Percentiles rank a stretch among this genome's conserved stretches.
phyloP scores from a whole-genome alignment of 495 filamentous ascomycete species.

The Aspergillus ellipticus region DNA sequence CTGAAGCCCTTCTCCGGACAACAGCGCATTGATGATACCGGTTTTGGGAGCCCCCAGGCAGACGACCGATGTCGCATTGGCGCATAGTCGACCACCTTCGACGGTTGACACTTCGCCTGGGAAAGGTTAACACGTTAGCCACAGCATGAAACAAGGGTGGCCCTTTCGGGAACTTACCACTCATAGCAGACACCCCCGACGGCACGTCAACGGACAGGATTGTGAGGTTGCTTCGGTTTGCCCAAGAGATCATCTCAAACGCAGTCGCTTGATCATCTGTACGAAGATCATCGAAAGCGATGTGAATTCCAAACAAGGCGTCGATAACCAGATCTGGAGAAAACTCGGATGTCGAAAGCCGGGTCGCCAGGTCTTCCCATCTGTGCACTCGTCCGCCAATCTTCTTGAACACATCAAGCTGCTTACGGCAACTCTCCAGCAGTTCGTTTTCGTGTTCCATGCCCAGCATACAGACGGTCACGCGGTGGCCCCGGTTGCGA shows the following conservation, averaged over 20 bases:
- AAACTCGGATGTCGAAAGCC: slow-evolving; percentile 55
- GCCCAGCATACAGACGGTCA: slow-evolving; percentile 80
- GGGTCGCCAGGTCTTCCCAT: slow-evolving; percentile 47
- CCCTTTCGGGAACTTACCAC: slow-evolving; percentile 50
- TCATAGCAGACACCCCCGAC: slow-evolving; percentile 75
- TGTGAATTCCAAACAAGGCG: slow-evolving; percentile 77
- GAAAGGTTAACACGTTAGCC: neutral
- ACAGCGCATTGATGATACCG: slow-evolving; percentile 70
- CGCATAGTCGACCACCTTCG: slow-evolving; percentile 69
- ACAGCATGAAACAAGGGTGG: neutral
- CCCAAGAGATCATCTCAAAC: slow-evolving; percentile 81
- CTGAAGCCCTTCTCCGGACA: slow-evolving; percentile 48
- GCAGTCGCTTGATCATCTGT: slow-evolving; percentile 78
- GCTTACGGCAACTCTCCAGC: slow-evolving; percentile 67
- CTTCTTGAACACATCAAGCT: slow-evolving; percentile 71
- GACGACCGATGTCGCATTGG: slow-evolving; percentile 73
- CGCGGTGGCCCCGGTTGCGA: slow-evolving; percentile 70
- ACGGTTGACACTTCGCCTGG: slow-evolving; percentile 48
- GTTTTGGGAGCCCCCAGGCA: slow-evolving; percentile 80
- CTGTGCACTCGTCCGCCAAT: slow-evolving; percentile 68
- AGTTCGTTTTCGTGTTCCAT: slow-evolving; percentile 70
- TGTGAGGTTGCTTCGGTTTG: slow-evolving; percentile 72
- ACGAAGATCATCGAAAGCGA: slow-evolving; percentile 77
- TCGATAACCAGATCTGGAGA: slow-evolving; percentile 81
- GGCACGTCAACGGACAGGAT: slow-evolving; percentile 85